Conservation (phyloP, 2,329 filamentous ascomycete genomes). For the Fusarium goolgardi region DNA sequence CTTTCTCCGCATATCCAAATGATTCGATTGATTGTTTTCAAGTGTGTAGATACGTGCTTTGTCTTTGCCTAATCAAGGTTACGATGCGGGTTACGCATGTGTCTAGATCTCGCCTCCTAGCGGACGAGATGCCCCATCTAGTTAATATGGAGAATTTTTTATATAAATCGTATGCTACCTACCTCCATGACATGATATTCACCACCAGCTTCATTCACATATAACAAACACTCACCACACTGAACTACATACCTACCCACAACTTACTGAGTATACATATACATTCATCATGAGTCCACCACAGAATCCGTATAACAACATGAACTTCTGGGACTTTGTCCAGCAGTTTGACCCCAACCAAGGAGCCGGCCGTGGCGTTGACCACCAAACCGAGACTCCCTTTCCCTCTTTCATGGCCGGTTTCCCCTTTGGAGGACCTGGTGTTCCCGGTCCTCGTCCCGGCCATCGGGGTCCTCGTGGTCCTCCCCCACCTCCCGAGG, state of each 20-base stretch:
- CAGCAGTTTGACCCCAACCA: constrained; percentile 50
- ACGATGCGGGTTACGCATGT: constrained; percentile 39
- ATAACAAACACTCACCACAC: constrained; percentile 15
- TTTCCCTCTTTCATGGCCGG: constrained; percentile 46
- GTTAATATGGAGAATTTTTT: constrained; percentile 28
- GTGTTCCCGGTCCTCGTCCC: constrained; percentile 17
- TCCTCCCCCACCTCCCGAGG: constrained; percentile 40
- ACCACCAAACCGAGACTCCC: constrained; percentile 50
- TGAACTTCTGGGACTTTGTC: constrained; percentile 53
- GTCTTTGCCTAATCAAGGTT: constrained; percentile 27
- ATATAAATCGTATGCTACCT: constrained; percentile 35
- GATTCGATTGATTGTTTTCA: constrained; percentile 39
- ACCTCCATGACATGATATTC: constrained; percentile 15
- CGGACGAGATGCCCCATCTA: constrained; percentile 33
- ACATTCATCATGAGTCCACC: constrained; percentile 39
- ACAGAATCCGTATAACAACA: constrained; percentile 41
- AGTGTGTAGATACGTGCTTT: constrained; percentile 43
- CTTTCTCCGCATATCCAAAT: constrained; percentile 33
- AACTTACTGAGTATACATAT: background rate
- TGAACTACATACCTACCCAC: background rate
- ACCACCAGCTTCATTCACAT: constrained; percentile 26
- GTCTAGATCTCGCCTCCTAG: constrained; percentile 37
- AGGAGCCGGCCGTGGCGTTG: constrained; percentile 53
- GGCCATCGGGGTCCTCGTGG: constrained; percentile 25
- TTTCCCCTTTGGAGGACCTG: constrained; percentile 51